Conservation (phyloP, 176 grass and related monocot genomes). For the Dactylis glomerata region DNA sequence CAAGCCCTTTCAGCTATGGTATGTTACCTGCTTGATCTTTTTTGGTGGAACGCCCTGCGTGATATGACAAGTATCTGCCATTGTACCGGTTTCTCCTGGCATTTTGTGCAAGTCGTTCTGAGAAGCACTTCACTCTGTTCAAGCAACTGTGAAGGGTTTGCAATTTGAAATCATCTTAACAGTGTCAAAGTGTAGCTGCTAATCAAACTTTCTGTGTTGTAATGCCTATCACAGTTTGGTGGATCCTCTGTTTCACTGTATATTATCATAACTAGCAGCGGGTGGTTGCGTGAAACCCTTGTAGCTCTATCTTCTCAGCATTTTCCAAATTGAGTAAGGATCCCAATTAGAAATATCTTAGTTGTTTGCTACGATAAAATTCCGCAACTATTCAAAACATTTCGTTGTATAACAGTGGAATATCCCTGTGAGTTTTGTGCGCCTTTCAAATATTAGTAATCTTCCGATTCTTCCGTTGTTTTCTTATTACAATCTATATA, state of each 20-base stretch:
- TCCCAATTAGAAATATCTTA: not conserved
- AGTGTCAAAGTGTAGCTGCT: not conserved
- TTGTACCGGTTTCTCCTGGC: not conserved
- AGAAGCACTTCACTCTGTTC: not conserved
- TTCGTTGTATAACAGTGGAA: not conserved
- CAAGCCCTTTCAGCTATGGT: constrained; percentile 84
- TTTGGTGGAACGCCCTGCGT: constrained; percentile 31
- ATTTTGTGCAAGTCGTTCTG: not conserved
- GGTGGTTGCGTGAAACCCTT: not conserved
- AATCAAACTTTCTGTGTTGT: not conserved
- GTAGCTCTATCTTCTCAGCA: not conserved
- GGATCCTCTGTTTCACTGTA: not conserved
- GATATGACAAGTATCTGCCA: not conserved
- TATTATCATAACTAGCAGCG: not conserved
- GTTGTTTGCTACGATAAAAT: not conserved
- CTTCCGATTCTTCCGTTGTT: not conserved
- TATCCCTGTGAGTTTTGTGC: not conserved
- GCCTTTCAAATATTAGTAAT: not conserved
- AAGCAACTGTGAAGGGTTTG: not conserved
- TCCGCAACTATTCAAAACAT: not conserved
- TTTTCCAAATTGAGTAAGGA: not conserved
- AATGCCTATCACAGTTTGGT: not conserved
- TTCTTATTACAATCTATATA: not conserved
- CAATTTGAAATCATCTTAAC: not conserved
- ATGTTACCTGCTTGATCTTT: constrained; percentile 37